phyloP scores from a whole-genome alignment of 169 alveolate genomes.

The Cryptosporidium sp. region DNA sequence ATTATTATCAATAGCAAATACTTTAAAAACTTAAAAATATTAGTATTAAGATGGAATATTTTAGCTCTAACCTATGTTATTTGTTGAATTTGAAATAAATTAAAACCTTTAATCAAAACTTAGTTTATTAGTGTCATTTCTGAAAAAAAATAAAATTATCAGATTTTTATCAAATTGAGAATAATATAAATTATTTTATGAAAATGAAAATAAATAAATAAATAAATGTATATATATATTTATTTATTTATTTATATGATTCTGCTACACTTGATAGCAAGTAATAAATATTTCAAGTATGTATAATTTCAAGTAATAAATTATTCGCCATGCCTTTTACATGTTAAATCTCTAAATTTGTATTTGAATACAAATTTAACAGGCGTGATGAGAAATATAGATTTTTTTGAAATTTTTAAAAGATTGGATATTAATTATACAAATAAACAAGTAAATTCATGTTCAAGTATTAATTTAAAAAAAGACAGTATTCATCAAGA shows the following conservation, averaged over 20 bases:
- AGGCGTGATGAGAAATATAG: constrained; percentile 64
- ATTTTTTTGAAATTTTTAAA: constrained; percentile 45
- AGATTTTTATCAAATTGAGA: background rate
- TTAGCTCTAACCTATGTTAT: background rate
- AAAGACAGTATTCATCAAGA: constrained; percentile 36
- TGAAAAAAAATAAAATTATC: background rate
- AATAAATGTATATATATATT: background rate
- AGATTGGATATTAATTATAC: constrained; percentile 27
- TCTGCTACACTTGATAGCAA: constrained; percentile 24
- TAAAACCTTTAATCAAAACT: no score
- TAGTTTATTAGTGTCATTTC: background rate
- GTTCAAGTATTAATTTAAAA: constrained; percentile 38
- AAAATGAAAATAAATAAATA: background rate
- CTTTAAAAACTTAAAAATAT: no score
- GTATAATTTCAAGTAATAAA: constrained; percentile 72
- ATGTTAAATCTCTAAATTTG: constrained; percentile 39
- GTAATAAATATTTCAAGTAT: constrained; percentile 67
- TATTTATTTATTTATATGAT: background rate
- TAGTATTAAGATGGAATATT: background rate
- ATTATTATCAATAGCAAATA: background rate
- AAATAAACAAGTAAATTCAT: constrained; percentile 49
- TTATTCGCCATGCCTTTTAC: background rate
- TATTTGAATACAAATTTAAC: constrained; percentile 7
- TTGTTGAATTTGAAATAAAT: background rate
- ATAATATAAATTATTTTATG: no score